phyloP scores from a whole-genome alignment of 2,329 filamentous ascomycete species.

The Aspergillus ruber region DNA sequence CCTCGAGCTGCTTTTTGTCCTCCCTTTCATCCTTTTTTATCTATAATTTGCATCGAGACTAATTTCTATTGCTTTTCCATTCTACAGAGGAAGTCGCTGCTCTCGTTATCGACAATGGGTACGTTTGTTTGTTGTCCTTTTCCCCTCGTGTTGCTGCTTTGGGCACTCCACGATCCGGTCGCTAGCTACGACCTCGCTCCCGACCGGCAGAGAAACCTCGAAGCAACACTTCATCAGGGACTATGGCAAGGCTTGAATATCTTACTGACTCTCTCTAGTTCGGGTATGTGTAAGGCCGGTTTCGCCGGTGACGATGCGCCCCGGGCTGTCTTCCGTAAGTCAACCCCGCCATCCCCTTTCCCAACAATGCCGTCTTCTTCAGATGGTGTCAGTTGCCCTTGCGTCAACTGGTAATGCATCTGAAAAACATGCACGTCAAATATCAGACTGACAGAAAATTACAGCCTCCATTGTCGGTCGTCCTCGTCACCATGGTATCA shows the following conservation, averaged over 20 bases:
- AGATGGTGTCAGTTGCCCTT: conserved; percentile 21
- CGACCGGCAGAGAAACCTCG: background rate
- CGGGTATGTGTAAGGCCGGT: conserved; percentile 99
- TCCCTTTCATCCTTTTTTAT: conserved; percentile 8
- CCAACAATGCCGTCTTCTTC: conserved; percentile 10
- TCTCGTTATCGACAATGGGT: conserved; percentile 99
- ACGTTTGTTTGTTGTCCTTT: conserved; percentile 49
- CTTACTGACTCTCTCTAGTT: conserved; percentile 54
- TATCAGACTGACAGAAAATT: conserved; percentile 13
- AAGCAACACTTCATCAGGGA: too few relatives aligned
- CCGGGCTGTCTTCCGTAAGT: conserved; percentile 99
- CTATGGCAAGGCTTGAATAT: too few relatives aligned
- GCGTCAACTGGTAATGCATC: conserved; percentile 14
- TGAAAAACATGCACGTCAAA: background rate
- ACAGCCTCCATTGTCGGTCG: conserved; percentile 98
- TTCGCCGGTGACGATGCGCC: conserved; percentile 99
- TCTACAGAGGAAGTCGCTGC: conserved; percentile 96
- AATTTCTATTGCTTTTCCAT: conserved; percentile 29
- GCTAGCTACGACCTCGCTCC: background rate
- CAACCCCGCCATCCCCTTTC: conserved; percentile 24
- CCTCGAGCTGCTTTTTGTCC: conserved; percentile 8
- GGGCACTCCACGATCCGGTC: conserved; percentile 3
- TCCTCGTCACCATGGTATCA: conserved; percentile 99
- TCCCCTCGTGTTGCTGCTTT: conserved; percentile 15
- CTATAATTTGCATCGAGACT: conserved; percentile 20